phyloP scores from a whole-genome alignment of 163 green algal species.

The Chloromonas sp. region DNA sequence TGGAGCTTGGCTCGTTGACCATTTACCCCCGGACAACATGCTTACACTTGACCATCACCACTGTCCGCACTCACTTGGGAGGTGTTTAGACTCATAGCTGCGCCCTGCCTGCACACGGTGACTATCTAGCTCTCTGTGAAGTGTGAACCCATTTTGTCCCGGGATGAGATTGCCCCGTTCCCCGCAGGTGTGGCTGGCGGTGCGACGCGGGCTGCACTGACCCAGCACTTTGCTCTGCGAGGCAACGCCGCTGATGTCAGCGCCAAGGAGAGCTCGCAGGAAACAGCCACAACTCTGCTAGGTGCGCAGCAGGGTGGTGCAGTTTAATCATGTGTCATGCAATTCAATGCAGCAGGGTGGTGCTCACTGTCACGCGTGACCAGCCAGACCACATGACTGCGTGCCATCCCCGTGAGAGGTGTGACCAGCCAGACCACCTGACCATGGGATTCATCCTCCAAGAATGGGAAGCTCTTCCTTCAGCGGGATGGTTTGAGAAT shows the following conservation, averaged over 20 bases:
- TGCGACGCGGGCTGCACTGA: slow-evolving; percentile 75
- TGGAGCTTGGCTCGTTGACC: too few relatives aligned
- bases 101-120: not conserved
- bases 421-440: not conserved
- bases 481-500: too few relatives aligned
- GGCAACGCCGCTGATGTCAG: slow-evolving; percentile 77
- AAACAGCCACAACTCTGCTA: slow-evolving; percentile 5
- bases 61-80: too few relatives aligned
- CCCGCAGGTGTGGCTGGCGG: slow-evolving; percentile 59
- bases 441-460: not conserved
- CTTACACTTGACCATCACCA: too few relatives aligned
- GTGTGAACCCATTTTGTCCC: too few relatives aligned
- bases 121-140: not conserved
- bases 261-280: slow-evolving; percentile 78
- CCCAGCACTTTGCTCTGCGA: slow-evolving; percentile 72
- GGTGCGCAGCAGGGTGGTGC: not conserved
- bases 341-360: not conserved
- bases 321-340: not conserved
- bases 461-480: not conserved
- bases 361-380: not conserved
- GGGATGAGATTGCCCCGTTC: not conserved
- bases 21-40: too few relatives aligned
- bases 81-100: too few relatives aligned
- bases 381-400: not conserved
- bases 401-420: not conserved